Conservation (phyloP, 139 green algal genomes). For the Picochlorum costavermella region DNA sequence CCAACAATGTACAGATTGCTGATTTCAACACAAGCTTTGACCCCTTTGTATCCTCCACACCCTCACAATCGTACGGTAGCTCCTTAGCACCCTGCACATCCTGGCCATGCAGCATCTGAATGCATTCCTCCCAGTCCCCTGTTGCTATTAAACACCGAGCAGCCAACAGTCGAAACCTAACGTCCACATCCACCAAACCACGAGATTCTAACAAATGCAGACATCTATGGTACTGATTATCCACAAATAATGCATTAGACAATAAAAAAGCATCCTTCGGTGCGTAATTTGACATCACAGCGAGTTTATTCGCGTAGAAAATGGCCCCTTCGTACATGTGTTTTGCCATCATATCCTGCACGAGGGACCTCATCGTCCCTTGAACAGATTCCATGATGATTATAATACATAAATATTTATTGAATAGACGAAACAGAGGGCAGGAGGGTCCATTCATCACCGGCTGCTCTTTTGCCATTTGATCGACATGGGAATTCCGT, state of each 20-base stretch:
- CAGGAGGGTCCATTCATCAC: no score
- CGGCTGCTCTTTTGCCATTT: no score
- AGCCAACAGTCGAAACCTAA: slow-evolving; percentile 62
- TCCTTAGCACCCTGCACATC: slow-evolving; percentile 28
- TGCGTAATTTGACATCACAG: slow-evolving; percentile 49
- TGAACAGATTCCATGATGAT: background rate
- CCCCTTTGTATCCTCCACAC: background rate
- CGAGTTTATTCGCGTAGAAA: slow-evolving; percentile 95
- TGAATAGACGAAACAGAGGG: no score
- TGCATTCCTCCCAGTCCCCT: slow-evolving; percentile 83
- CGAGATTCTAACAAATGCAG: slow-evolving; percentile 48
- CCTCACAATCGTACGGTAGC: slow-evolving; percentile 11
- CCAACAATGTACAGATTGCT: slow-evolving; percentile 67
- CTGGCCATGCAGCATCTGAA: slow-evolving; percentile 56
- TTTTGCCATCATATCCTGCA: slow-evolving; percentile 82
- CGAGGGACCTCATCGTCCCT: slow-evolving; percentile 39
- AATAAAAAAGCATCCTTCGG: slow-evolving; percentile 75
- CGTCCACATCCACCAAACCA: slow-evolving; percentile 42
- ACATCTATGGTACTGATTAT: slow-evolving; percentile 62
- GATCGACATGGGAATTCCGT: no score
- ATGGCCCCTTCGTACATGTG: slow-evolving; percentile 76
- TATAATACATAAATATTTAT: no score
- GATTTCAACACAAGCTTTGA: slow-evolving; percentile 18
- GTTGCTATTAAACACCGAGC: slow-evolving; percentile 66
- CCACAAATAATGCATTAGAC: slow-evolving; percentile 66